Conservation (phyloP, 2,329 filamentous ascomycete species). For the Pestalotiopsis sp. region DNA sequence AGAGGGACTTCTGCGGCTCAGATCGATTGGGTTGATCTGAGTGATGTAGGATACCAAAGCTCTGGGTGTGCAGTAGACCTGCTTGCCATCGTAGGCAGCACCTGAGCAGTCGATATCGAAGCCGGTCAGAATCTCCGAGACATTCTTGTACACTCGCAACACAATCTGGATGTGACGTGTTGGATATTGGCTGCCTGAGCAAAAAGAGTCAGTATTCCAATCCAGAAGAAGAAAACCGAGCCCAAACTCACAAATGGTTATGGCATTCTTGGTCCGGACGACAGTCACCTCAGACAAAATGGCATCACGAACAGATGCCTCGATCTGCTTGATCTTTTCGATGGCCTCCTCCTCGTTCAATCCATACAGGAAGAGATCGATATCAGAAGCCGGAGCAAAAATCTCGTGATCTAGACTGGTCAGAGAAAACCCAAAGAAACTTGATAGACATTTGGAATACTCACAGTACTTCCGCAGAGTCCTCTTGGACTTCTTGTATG, state of each 20-base stretch:
- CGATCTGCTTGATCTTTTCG: constrained; percentile 83
- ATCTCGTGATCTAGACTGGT: constrained; percentile 62
- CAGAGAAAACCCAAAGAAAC: not conserved
- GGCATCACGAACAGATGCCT: constrained; percentile 71
- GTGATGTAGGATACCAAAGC: constrained; percentile 79
- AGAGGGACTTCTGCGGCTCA: constrained; percentile 77
- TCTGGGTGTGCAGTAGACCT: constrained; percentile 77
- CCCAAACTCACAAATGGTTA: constrained; percentile 64
- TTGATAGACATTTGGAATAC: not conserved
- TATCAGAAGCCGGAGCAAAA: constrained; percentile 80
- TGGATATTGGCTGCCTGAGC: constrained; percentile 71
- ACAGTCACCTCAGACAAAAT: constrained; percentile 83
- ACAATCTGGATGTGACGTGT: constrained; percentile 84
- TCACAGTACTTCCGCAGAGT: constrained; percentile 66
- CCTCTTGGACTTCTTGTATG: constrained; percentile 63
- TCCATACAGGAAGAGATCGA: constrained; percentile 84
- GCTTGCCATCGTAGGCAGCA: constrained; percentile 75
- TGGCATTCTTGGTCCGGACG: constrained; percentile 81
- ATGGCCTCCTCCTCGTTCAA: constrained; percentile 75
- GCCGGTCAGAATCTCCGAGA: constrained; percentile 82
- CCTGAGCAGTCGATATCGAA: constrained; percentile 88
- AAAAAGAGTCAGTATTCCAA: not conserved
- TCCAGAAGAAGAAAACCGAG: constrained; percentile 1
- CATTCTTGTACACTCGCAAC: constrained; percentile 78
- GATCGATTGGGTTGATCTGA: constrained; percentile 78